phyloP scores from a whole-genome alignment of 2,329 filamentous ascomycete species.

The Penicillium sp. region DNA sequence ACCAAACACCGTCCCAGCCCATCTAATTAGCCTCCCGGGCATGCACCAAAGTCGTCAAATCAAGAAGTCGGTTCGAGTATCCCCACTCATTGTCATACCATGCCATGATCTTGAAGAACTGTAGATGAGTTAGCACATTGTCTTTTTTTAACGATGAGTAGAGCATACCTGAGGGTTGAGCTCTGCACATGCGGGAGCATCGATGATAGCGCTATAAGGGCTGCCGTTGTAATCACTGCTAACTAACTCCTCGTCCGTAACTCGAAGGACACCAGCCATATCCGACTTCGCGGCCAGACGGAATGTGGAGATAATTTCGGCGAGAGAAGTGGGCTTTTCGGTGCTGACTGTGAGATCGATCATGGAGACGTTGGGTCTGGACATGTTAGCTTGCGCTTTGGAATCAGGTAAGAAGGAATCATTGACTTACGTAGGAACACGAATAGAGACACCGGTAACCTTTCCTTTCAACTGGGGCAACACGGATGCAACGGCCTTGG shows the following conservation, averaged over 20 bases:
- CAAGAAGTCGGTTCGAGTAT: constrained; percentile 83
- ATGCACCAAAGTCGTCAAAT: constrained; percentile 51
- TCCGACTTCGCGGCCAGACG: constrained; percentile 42
- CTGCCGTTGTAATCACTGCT: constrained; percentile 85
- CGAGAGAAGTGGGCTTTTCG: constrained; percentile 65
- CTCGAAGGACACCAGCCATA: constrained; percentile 68
- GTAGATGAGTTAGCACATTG: constrained; percentile 41
- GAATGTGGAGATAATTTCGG: constrained; percentile 27
- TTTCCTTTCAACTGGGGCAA: constrained; percentile 91
- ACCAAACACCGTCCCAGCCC: background rate
- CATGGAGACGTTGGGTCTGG: constrained; percentile 81
- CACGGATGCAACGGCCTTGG: constrained; percentile 95
- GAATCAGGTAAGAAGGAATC: no score
- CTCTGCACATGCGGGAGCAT: constrained; percentile 90
- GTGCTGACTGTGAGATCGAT: constrained; percentile 87
- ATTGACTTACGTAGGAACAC: constrained; percentile 69
- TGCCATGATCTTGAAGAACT: constrained; percentile 91
- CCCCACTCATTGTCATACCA: constrained; percentile 99
- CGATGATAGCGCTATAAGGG: constrained; percentile 85
- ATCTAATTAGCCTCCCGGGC: constrained; percentile 15
- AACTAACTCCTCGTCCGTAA: constrained; percentile 89
- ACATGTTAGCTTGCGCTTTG: background rate
- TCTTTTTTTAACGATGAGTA: background rate
- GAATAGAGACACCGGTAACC: constrained; percentile 94
- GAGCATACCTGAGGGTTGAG: constrained; percentile 58